Base-by-base conservation (phyloP, 2,329 filamentous ascomycete species). In the Rhexocercosporidium sp. region DNA sequence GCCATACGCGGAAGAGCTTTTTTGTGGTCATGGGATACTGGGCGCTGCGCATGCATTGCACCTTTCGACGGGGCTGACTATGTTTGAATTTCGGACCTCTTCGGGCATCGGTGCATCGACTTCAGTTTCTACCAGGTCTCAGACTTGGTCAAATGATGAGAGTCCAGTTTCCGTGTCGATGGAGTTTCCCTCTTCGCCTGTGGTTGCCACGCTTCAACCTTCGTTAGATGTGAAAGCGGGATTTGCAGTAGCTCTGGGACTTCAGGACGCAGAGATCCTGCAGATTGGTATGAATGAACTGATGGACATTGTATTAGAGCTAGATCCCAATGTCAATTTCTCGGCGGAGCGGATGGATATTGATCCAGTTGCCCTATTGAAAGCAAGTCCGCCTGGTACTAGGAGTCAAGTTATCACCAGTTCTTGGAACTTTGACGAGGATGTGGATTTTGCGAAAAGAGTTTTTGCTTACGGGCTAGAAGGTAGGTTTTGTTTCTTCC, bases 401-500 rank as follows among this genome's bases (percentile, higher is more conserved):
- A 56, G 51, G 22, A 56, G 29, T 29, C 51, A 56, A 16, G 29
- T 56, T n/a, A 56, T 56, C n/a, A 56, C 51, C 31, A 56, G 51
- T 56, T 56, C 51, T n/a, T 56, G 51, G 51, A 9, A 16, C 37
- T 20, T 37, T 16, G 51, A 56, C 12, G 18, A 31, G 16, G 25
- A 56, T 34, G 51, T 56, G 31, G 51, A 56, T 37, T 56, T 56
- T 37, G 51, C 51, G 8, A 56, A 56, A 20, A 56, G 51, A 8
- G 51, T 56, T 11, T 56, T 56, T 37, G 51, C 51, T 20, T 56
- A 56, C 29, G 51, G 51, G 5, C 37, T 11, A 37, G 51, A 56
- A 31, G 51, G 51, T 56, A 8, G 12, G 51, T n/a, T 18, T 56
- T 37, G 16, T 3, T 20, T 47, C 18, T 14, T 22, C 44, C n/a